These are phyloP conservation scores for Crithidia acanthocephali DNA, from an alignment of 208 protist species.

Conservation along the genomic window DNA sequence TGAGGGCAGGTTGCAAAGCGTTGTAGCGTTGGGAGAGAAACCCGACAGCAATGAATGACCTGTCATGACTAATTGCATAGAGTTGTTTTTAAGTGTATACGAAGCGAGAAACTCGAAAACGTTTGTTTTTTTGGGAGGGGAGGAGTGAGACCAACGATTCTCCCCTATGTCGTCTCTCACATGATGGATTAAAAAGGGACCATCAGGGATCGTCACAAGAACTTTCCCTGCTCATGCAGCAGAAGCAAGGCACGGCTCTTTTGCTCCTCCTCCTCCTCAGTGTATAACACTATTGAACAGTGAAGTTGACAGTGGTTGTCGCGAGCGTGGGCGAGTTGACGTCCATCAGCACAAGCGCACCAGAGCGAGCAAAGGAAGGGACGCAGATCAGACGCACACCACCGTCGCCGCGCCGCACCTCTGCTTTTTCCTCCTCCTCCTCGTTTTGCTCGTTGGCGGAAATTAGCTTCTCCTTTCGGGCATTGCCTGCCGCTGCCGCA, in stretches of 20 bases:
- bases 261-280: no score
- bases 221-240: not conserved
- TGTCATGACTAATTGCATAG: no score
- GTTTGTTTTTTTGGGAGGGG: no score
- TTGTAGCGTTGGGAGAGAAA: no score
- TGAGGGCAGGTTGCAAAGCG: no score
- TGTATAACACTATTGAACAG: constrained; percentile 28
- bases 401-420: no score
- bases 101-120: no score
- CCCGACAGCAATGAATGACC: no score
- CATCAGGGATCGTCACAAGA: not conserved
- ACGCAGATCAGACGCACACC: constrained; percentile 82
- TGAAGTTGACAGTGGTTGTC: constrained; percentile 43
- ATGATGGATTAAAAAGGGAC: no score
- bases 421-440: constrained; percentile 13
- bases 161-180: no score
- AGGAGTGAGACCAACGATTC: no score
- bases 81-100: no score
- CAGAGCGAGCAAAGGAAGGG: constrained; percentile 68
- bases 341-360: constrained; percentile 77
- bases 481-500: constrained; percentile 2
- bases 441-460: constrained; percentile 9
- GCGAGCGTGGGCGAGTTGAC: constrained; percentile 75
- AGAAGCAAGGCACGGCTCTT: not conserved
- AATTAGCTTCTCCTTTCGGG: constrained; percentile 2